Conservation (phyloP, 805 yeast genomes). For the Barnettozyma vustinii region DNA sequence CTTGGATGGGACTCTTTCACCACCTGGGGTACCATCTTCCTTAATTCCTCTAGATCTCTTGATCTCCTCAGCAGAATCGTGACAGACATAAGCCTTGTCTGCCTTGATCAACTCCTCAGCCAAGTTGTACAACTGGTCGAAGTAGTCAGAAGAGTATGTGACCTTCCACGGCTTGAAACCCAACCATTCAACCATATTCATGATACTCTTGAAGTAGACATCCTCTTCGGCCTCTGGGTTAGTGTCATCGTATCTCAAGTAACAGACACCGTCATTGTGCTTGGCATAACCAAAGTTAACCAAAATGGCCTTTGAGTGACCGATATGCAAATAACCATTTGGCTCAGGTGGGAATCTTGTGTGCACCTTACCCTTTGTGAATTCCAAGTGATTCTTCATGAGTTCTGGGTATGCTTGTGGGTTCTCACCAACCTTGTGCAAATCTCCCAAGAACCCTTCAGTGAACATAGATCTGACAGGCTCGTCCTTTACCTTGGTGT, state of each 20-base stretch:
- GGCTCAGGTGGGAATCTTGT: conserved; percentile 99
- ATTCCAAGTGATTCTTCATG: conserved; percentile 71
- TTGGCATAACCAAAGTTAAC: conserved; percentile 97
- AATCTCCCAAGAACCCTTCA: conserved; percentile 92
- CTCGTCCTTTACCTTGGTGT: conserved; percentile 6
- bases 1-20: conserved; percentile 78
- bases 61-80: conserved; percentile 88
- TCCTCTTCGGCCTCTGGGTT: conserved; percentile 99
- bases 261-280: conserved; percentile 79
- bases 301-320: conserved; percentile 96
- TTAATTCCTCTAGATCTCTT: conserved; percentile 85
- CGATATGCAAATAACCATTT: conserved; percentile 94
- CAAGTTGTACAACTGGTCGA: conserved; percentile 78
- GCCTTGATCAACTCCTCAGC: conserved; percentile 75
- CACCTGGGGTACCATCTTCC: conserved; percentile 91
- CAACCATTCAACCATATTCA: conserved; percentile 84
- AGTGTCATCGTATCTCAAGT: conserved; percentile 93
- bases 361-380: conserved; percentile 75
- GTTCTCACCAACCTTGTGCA: conserved; percentile 93
- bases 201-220: conserved; percentile 76
- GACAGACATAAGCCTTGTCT: conserved; percentile 86
- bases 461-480: conserved; percentile 71
- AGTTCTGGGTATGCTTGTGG: conserved; percentile 86
- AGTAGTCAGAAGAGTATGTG: conserved; percentile 94
- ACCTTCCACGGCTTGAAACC: conserved; percentile 93